Base-by-base conservation (phyloP, 192 early-diverging fungal species). In the Entophlyctis luteolus region DNA sequence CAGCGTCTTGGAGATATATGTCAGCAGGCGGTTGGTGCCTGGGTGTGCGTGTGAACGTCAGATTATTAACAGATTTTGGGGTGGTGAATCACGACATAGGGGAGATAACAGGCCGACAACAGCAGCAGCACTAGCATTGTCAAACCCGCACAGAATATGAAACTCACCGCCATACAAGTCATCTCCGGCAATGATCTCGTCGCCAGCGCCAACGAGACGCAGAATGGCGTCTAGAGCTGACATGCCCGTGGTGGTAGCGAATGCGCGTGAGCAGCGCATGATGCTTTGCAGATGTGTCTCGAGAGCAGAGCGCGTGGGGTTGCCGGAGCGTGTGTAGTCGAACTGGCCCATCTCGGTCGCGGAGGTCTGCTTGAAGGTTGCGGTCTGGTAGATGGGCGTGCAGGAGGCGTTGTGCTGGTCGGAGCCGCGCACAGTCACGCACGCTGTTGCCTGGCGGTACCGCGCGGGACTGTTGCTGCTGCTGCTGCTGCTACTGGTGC, bases 351-450 rank as follows among this genome's bases (percentile, higher is more conserved):
- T 87, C 38, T 89, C 91, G 20, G 82, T 82, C 4, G 89, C 92
- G 22, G 79, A 74, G n/a, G 71, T 72, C 74, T 96, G 93, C 79
- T 94, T 96, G 79, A 98, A 98, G 0, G 96, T 98, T 12, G 96
- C 96, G 0, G 94, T 90, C 66, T 96, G 94, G 82, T 98, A 98
- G 67, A 98, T 93, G n/a, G 96, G 96, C 47, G 93, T 87, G 4
- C 91, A 93, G 23, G 90, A 83, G 8, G 94, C 84, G 77, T 92
- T 88, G 83, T 98, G 94, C 55, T 81, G 87, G 75, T 98, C 94
- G 42, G 18, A 16, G 4, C 29, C 29, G 12, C 50, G 37, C 22
- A 81, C 70, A 62, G 66, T 67, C 35, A 78, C 79, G 63, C 81
- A 82, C 55, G 80, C 72, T 8, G 80, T 82, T 6, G 65, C 71